Conservation (phyloP, 139 green algal species). For the Tetraselmis striata region DNA sequence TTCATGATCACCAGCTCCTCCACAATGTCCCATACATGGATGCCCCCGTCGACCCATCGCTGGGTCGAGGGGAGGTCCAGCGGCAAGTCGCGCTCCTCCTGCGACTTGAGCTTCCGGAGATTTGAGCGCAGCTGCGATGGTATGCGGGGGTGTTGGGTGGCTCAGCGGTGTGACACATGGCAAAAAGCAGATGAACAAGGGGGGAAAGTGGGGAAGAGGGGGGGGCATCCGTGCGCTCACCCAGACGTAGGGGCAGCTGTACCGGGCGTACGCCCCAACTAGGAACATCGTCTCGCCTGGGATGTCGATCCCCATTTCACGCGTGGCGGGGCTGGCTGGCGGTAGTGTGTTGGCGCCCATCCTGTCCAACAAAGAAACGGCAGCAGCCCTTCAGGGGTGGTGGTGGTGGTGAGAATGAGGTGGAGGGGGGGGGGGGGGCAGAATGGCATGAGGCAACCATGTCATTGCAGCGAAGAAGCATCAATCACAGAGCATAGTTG, state of each 20-base stretch:
- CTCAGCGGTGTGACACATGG: too few species aligned
- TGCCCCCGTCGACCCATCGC: constrained; percentile 41
- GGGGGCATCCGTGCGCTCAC: constrained; percentile 16
- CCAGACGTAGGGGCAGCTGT: constrained; percentile 60
- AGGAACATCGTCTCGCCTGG: constrained; percentile 52
- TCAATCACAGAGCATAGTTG: too few species aligned
- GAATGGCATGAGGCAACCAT: too few species aligned
- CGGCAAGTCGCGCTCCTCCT: constrained; percentile 27
- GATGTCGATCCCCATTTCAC: constrained; percentile 48
- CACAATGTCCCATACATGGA: constrained; percentile 46
- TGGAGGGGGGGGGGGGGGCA: too few species aligned
- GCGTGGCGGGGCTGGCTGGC: constrained; percentile 40
- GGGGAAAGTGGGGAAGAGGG: background rate
- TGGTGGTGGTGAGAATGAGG: too few species aligned
- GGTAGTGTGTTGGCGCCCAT: constrained; percentile 23
- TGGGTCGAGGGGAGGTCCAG: constrained; percentile 43
- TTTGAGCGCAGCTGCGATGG: constrained; percentile 42
- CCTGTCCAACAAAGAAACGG: too few species aligned
- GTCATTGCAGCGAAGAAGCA: too few species aligned
- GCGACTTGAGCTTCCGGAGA: background rate
- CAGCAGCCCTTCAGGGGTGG: too few species aligned
- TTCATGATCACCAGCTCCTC: constrained; percentile 52
- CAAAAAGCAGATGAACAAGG: background rate
- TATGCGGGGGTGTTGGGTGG: too few species aligned
- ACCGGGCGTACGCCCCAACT: constrained; percentile 54